phyloP scores from a whole-genome alignment of 2,329 filamentous ascomycete species.

The Ceratocystis cubensis region DNA sequence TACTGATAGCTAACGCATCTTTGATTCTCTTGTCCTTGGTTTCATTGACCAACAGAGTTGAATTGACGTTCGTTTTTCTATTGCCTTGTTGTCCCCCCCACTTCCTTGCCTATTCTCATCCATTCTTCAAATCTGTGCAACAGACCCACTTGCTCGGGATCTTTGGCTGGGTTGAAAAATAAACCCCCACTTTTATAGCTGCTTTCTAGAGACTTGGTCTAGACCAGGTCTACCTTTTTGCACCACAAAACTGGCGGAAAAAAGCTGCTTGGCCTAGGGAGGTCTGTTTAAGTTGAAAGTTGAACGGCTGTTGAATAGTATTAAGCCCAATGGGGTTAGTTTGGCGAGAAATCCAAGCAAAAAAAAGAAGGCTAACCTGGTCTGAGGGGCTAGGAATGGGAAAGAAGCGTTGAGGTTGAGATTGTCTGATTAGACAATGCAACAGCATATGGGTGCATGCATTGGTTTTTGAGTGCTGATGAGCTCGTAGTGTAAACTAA shows the following conservation, averaged over 20 bases:
- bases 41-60: no score
- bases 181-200: not conserved
- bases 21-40: no score
- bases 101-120: conserved; percentile 1
- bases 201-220: conserved; percentile 16
- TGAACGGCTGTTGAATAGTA: conserved; percentile 14
- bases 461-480: not conserved
- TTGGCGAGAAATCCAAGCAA: conserved; percentile 1
- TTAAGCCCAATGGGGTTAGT: conserved; percentile 11
- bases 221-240: conserved; percentile 8
- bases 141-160: conserved; percentile 12
- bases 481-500: not conserved
- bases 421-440: not conserved
- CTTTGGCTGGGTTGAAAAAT: not conserved
- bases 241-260: not conserved
- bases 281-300: not conserved
- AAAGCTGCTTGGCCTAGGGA: not conserved
- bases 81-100: not conserved
- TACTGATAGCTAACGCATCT: no score
- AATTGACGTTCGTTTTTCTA: not conserved
- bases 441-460: not conserved
- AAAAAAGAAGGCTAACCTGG: not conserved
- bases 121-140: conserved; percentile 8
- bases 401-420: conserved; percentile 22
- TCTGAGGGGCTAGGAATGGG: conserved; percentile 10